These are phyloP conservation scores for Prosopis cineraria DNA, from an alignment of 306 rosid species.

Conservation along the genomic window DNA sequence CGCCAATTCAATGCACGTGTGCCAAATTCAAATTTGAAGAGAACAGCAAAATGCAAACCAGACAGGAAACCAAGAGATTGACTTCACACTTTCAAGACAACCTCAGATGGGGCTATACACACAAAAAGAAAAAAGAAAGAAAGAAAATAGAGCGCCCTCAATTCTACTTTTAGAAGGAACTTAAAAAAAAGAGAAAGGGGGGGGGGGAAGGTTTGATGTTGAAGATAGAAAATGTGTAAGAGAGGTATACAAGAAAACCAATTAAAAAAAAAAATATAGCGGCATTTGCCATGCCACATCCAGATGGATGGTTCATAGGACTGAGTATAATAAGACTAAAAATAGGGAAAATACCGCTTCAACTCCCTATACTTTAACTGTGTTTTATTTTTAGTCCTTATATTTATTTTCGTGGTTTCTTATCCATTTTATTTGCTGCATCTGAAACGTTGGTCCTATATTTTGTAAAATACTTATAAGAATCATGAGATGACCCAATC, in stretches of 20 bases:
- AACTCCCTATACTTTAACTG: too few relatives aligned
- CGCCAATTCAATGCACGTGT: background rate
- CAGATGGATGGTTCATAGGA: background rate
- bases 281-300: background rate
- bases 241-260: background rate
- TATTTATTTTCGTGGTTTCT: too few relatives aligned
- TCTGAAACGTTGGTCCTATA: too few relatives aligned
- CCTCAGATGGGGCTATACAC: constrained; percentile 9
- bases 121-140: background rate
- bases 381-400: too few relatives aligned
- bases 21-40: background rate
- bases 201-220: background rate
- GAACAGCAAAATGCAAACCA: background rate
- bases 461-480: too few relatives aligned
- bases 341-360: too few relatives aligned
- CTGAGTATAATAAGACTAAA: constrained; percentile 7
- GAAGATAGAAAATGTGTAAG: background rate
- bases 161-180: background rate
- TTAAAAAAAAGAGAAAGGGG: background rate
- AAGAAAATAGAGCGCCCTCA: background rate
- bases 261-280: background rate
- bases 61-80: constrained; percentile 7
- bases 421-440: too few relatives aligned
- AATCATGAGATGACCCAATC: too few relatives aligned
- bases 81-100: constrained; percentile 19